Evolutionary conservation across 345 rosid species (phyloP), one percentile per base, ranked within the genome.

Genomic region (Excoecaria cochinchinensis): DNA sequence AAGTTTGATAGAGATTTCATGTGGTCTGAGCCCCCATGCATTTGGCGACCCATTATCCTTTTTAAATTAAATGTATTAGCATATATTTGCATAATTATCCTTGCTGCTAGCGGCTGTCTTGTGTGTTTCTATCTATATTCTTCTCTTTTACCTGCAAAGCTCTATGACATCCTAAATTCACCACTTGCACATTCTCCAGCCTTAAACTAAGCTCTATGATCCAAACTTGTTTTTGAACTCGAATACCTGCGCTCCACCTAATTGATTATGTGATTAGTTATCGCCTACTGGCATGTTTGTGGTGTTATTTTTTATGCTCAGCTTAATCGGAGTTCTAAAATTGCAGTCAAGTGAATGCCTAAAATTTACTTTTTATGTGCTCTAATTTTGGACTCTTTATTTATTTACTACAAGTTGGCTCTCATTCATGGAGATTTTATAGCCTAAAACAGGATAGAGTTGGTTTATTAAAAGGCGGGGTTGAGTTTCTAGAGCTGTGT

Each of bases 401-500:
- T 42, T n/a, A n/a, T 60, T 16, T 13, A 4, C 8, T 44, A 42
- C 7, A n/a, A 24, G 10, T 57, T 16, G 16, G 50, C n/a, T 48
- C 31, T 70, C 8, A 75, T 59, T 39, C 47, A 44, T 9, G 47
- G 47, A 44, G 8, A 5, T 44, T 44, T 60, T 69, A 38, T 64
- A 48, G 53, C 60, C 58, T 42, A 75, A 17, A 82, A 84, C 99
- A 95, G 98, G 98, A 93, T 77, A 89, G 97, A 82, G 91, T 95
- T 71, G 98, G 99, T 71, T 81, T 97, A 12, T 46, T 93, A 71
- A 78, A 75, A 74, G 98, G 96, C 42, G 98, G 98, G 46, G 70
- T 93, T 4, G 91, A 87, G 86, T 93, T 95, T 78, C 86, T 93
- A 73, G 92, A 91, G 87, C 82, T 90, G 31, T 95, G 97, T 13